Evolutionary conservation across 371 early-diverging fungal genomes (phyloP), one percentile per base, ranked within the genome.

Genomic region (Dinochytrium kinnereticum): DNA sequence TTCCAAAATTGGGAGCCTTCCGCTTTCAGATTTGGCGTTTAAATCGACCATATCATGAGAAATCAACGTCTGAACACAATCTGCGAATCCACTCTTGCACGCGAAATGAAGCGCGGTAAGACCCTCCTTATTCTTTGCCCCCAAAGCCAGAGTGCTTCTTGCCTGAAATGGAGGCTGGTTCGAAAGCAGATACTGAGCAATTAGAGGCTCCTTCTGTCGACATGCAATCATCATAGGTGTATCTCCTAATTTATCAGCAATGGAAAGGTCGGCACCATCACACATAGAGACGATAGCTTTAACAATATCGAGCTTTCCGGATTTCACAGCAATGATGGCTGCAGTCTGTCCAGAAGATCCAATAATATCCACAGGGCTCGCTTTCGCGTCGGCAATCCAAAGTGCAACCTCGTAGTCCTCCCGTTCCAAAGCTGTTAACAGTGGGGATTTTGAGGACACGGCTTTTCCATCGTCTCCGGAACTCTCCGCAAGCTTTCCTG

Each of bases 71-170:
- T 53, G 5, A 5, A 24, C 55, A 53, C 55, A 53, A 5, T 53
- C 24, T 5, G 55, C 24, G 5, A 53, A 66, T 34, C 81, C 82
- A 19, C 76, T 40, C 26, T 37, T 51, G 53, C 80, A 73, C 33
- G 84, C 85, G 37, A 81, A 36, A 3, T 76, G 75, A 5, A 88
- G 64, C 0, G 84, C 76, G 0, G 84, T 81, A 26, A 81, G 72
- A 15, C 76, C 75, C 51, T 59, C 3, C 26, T 73, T 71, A 57
- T 80, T 77, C 7, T 24, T 34, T 0, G 5, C 7, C 5, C 5
- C 26, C 7, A 26, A 5, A 26, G 55, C 10, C 5, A 53, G 55
- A 5, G 55, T 53, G n/a, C n/a, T 5, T 53, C 21, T 53, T 37
- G 13, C 66, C 86, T 82, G 24, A 84, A 72, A 37, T 72, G 37